Percentiles rank a stretch among this genome's conserved stretches.
Conservation (phyloP, 805 yeast species). For the Ogataea nonfermentans region DNA sequence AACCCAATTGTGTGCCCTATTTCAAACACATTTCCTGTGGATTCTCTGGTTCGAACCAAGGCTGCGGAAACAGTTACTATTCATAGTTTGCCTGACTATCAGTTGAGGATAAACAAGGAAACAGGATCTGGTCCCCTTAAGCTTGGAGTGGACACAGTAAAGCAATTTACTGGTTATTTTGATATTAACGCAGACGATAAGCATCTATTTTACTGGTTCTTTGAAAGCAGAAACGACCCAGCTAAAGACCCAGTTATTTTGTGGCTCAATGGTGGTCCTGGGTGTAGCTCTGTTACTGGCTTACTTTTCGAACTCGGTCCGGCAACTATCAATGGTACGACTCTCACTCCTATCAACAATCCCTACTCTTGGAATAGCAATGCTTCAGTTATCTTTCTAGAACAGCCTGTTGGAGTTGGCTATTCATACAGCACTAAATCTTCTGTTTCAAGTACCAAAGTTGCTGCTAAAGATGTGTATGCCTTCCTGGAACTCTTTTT, state of each 20-base stretch:
- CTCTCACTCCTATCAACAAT: constrained; percentile 63
- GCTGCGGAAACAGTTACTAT: constrained; percentile 12
- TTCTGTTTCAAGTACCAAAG: constrained; percentile 66
- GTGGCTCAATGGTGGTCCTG: constrained; percentile 96
- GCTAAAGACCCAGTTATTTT: constrained; percentile 76
- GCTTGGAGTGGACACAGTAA: constrained; percentile 77
- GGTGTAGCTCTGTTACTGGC: constrained; percentile 87
- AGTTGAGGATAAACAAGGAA: constrained; percentile 23
- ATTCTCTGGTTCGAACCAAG: not conserved
- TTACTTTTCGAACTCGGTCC: constrained; percentile 87
- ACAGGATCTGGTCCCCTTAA: constrained; percentile 46
- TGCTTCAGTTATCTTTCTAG: constrained; percentile 82
- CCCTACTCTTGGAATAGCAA: constrained; percentile 82
- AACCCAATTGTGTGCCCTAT: constrained; percentile 12
- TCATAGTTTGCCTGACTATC: constrained; percentile 22
- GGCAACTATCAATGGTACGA: constrained; percentile 54
- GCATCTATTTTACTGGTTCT: constrained; percentile 80
- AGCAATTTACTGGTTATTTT: constrained; percentile 82
- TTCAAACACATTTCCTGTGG: constrained; percentile 9
- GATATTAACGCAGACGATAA: constrained; percentile 65
- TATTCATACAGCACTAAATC: constrained; percentile 50
- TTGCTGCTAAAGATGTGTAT: constrained; percentile 82
- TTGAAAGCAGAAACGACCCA: constrained; percentile 89
- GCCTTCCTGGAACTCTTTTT: constrained; percentile 79
- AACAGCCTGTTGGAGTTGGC: constrained; percentile 88